These are phyloP conservation scores for Fagopyrum esculentum DNA, from an alignment of 148 eudicot species.

Conservation along the genomic window DNA sequence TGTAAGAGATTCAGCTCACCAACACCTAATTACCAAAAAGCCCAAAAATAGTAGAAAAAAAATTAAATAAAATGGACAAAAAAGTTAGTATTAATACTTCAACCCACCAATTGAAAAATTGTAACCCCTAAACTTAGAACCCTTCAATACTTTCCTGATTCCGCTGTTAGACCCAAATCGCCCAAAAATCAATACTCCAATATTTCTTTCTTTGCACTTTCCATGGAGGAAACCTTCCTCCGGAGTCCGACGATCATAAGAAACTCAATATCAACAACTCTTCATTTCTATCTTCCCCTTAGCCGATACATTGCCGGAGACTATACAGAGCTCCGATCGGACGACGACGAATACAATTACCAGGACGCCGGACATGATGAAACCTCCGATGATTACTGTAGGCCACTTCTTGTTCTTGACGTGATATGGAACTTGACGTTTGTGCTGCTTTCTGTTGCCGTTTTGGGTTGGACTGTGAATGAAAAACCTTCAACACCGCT, in stretches of 20 bases:
- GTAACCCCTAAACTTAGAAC: neutral
- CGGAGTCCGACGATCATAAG: constrained; percentile 22
- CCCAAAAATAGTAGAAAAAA: neutral
- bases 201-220: neutral
- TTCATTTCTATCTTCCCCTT: constrained; percentile 18
- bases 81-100: neutral
- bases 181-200: neutral
- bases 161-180: neutral
- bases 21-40: neutral
- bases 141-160: neutral
- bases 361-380: constrained; percentile 14
- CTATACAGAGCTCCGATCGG: constrained; percentile 20
- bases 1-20: constrained; percentile 2
- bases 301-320: constrained; percentile 21
- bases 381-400: constrained; percentile 25
- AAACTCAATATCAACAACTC: constrained; percentile 18
- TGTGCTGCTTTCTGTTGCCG: constrained; percentile 48
- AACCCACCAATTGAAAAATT: neutral
- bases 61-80: neutral
- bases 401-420: constrained; percentile 82
- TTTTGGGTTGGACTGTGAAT: constrained; percentile 37
- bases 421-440: constrained; percentile 75
- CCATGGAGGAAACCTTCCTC: constrained; percentile 16
- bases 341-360: constrained; percentile 15
- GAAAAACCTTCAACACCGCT: constrained; percentile 66